Conservation (phyloP, 1,284 basidiomycete genomes). For the Singerocomus inundabilis region DNA sequence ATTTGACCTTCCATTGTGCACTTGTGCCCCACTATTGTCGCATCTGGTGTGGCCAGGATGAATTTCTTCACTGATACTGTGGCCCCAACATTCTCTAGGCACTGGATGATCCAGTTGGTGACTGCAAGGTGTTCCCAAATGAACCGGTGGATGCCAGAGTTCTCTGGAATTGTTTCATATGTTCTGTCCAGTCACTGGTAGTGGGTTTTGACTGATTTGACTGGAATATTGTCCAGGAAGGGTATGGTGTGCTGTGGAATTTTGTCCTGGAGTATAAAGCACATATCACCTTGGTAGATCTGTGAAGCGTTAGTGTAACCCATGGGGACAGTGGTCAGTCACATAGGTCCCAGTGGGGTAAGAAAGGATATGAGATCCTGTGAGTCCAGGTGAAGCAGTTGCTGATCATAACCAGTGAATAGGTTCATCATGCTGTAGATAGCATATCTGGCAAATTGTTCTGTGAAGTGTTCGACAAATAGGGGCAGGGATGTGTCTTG, state of each 20-base stretch:
- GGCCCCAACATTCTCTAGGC: neutral
- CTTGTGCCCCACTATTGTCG: neutral
- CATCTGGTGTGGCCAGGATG: neutral
- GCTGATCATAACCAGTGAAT: neutral
- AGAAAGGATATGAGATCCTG: neutral
- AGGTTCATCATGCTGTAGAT: neutral
- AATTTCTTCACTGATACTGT: neutral
- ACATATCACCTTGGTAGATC: neutral
- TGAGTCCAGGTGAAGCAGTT: neutral
- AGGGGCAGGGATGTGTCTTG: too few relatives aligned
- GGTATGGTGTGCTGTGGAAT: neutral
- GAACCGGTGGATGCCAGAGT: rapidly evolving
- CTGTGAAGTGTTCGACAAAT: too few relatives aligned
- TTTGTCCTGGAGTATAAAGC: neutral
- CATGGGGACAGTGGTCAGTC: neutral
- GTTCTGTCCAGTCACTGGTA: neutral
- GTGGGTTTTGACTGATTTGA: neutral
- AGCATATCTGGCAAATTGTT: neutral
- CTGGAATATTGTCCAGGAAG: neutral
- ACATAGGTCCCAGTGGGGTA: too few relatives aligned
- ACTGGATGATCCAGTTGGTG: neutral
- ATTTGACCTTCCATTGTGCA: neutral
- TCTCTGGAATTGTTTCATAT: neutral
- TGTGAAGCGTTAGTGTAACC: neutral
- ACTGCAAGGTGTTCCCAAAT: neutral